These are phyloP conservation scores for Penicillium hordei DNA, from an alignment of 2,329 filamentous ascomycete genomes.

Conservation along the genomic window DNA sequence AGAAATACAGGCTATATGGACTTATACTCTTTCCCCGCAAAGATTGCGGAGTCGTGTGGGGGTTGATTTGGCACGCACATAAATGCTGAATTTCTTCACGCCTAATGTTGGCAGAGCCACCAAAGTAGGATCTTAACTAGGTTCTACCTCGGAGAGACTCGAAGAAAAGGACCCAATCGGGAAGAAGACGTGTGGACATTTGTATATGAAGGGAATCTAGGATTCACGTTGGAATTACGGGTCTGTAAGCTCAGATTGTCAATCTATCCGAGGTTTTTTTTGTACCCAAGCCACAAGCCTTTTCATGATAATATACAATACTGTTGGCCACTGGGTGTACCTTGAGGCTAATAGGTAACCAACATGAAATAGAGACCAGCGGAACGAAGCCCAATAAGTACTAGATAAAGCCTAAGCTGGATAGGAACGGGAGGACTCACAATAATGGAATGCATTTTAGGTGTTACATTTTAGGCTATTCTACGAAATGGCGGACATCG, in stretches of 20 bases:
- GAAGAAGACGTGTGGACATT: background rate
- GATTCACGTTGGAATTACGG: background rate
- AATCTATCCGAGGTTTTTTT: background rate
- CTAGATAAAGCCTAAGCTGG: background rate
- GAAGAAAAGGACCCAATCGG: background rate
- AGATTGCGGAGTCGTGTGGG: constrained; percentile 10
- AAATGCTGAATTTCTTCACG: background rate
- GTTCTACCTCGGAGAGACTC: background rate
- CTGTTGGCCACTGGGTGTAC: background rate
- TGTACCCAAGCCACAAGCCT: background rate
- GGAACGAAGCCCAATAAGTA: background rate
- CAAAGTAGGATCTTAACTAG: background rate
- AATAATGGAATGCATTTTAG: background rate
- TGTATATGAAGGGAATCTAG: background rate
- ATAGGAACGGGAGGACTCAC: background rate
- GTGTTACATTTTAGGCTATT: constrained; percentile 13
- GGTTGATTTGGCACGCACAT: constrained; percentile 1
- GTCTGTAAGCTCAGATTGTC: background rate
- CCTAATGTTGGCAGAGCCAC: background rate
- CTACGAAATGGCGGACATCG: background rate
- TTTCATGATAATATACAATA: background rate
- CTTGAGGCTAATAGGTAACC: background rate
- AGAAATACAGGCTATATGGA: background rate
- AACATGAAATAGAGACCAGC: background rate
- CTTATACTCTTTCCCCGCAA: constrained; percentile 16